Evolutionary conservation across 2,329 filamentous ascomycete genomes (phyloP), one percentile per base, ranked within the genome.

Genomic region (Arthrobotrys sinensis): DNA sequence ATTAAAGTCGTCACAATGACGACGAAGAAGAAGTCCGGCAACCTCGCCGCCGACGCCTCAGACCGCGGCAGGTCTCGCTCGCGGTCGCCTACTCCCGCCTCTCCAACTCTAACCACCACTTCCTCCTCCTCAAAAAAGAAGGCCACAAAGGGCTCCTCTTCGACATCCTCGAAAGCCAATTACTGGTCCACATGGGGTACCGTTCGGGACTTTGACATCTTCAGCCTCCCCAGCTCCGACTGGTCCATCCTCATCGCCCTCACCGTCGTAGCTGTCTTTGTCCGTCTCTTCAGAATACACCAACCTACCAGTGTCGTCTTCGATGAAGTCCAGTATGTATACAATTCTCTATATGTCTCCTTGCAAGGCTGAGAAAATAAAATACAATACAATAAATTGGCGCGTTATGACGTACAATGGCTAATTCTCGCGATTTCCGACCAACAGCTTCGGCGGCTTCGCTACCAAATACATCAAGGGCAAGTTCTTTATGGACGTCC

Each of bases 401-500:
- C 16, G 40, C 45, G 46, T 38, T 53, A n/a, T 79, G 64, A 40
- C 36, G 43, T 55, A 55, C 28, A 11, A 10, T 52, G 32, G 65
- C 65, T 76, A 57, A 69, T 38, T 19, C 11, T 48, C 43, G 14
- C n/a, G 28, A 48, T 52, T 52, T 55, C 32, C 60, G 28, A 80
- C 32, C 60, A 32, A 80, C 83, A 97, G 94, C 86, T 99, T 99
- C 85, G 96, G 96, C 84, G 96, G 96, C 60, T 99, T 99, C 84
- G 96, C 96, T 80, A 93, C 92, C 82, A 99, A 99, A 86, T 99
- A 99, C 85, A 98, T 99, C 88, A 98, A 99, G 88, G 96, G 96
- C 83, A 92, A 89, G 84, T 99, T 99, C 89, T 99, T 99, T 85
- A 99, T 99, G 96, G 96, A 99, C 84, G 96, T 99, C n/a, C 96